Evolutionary conservation across 2,329 filamentous ascomycete species (phyloP).

Genomic region (Cercospora sesami): DNA sequence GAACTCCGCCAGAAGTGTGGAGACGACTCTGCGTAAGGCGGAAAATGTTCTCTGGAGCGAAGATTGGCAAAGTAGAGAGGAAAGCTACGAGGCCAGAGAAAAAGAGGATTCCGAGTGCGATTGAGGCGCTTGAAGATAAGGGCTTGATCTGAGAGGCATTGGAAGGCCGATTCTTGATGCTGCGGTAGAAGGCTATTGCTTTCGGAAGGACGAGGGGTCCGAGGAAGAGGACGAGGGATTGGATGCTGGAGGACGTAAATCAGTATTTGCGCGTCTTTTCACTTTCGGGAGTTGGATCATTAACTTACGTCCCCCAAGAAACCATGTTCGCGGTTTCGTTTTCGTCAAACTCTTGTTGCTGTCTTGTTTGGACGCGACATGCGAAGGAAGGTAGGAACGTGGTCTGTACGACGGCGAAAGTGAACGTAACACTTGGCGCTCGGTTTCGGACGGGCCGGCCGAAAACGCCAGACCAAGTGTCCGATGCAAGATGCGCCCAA

Average conservation of each 20-base stretch:
- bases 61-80: conserved; percentile 63
- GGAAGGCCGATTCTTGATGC: conserved; percentile 44
- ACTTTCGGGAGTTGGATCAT: not conserved
- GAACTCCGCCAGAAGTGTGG: conserved; percentile 77
- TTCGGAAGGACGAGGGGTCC: conserved; percentile 71
- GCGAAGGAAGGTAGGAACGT: not conserved
- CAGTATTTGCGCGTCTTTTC: not conserved
- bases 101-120: conserved; percentile 63
- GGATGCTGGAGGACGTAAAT: conserved; percentile 38
- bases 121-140: conserved; percentile 54
- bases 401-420: not conserved
- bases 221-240: conserved; percentile 55
- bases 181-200: conserved; percentile 64
- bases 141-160: conserved; percentile 47
- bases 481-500: not conserved
- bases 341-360: not conserved
- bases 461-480: conserved; percentile 4
- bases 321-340: conserved; percentile 9
- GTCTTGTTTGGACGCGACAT: not conserved
- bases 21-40: conserved; percentile 73
- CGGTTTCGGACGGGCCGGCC: not conserved
- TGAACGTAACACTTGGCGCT: not conserved
- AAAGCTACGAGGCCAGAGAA: conserved; percentile 55
- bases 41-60: conserved; percentile 82
- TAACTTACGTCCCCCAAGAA: conserved; percentile 20